These are phyloP conservation scores for Lasiodiplodia hormozganensis DNA, from an alignment of 2,329 filamentous ascomycete genomes.

Conservation along the genomic window DNA sequence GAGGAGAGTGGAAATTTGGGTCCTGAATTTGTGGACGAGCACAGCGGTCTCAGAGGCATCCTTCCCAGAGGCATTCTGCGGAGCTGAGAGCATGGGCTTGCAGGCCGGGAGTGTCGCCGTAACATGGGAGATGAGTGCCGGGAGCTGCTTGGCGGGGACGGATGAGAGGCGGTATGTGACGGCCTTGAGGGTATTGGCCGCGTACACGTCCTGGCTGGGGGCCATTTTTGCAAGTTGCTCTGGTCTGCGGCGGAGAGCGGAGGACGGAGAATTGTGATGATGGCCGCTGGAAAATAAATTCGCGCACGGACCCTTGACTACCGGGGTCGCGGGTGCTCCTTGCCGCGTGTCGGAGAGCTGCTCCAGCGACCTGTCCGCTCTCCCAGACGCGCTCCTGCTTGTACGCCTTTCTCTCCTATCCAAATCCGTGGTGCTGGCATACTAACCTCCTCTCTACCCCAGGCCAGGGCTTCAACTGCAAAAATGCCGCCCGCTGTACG, in stretches of 20 bases:
- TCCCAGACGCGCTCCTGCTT: slow-evolving; percentile 24
- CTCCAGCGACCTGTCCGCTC: slow-evolving; percentile 19
- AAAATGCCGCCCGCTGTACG: slow-evolving; percentile 27
- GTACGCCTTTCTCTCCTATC: slow-evolving; percentile 13
- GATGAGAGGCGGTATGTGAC: slow-evolving; percentile 75
- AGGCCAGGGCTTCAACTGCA: slow-evolving; percentile 17
- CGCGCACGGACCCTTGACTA: slow-evolving; percentile 6
- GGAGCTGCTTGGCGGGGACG: slow-evolving; percentile 75
- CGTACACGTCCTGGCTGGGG: slow-evolving; percentile 15
- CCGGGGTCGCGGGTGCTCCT: slow-evolving; percentile 26
- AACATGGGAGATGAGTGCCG: slow-evolving; percentile 74
- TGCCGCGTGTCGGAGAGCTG: slow-evolving; percentile 24
- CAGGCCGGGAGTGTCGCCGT: slow-evolving; percentile 62
- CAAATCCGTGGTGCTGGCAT: not conserved
- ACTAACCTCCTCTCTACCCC: slow-evolving; percentile 7
- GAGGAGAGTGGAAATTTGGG: slow-evolving; percentile 76
- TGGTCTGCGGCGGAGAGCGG: not conserved
- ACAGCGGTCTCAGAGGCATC: slow-evolving; percentile 69
- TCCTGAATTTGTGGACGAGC: slow-evolving; percentile 83
- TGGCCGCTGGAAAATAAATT: slow-evolving; percentile 16
- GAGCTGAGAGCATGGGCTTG: slow-evolving; percentile 66
- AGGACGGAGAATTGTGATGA: slow-evolving; percentile 12
- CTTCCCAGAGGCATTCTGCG: slow-evolving; percentile 64
- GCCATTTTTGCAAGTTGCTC: slow-evolving; percentile 20
- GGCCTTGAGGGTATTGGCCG: slow-evolving; percentile 34